These are phyloP conservation scores for Claviceps capensis DNA, from an alignment of 2,329 filamentous ascomycete species.

Conservation along the genomic window DNA sequence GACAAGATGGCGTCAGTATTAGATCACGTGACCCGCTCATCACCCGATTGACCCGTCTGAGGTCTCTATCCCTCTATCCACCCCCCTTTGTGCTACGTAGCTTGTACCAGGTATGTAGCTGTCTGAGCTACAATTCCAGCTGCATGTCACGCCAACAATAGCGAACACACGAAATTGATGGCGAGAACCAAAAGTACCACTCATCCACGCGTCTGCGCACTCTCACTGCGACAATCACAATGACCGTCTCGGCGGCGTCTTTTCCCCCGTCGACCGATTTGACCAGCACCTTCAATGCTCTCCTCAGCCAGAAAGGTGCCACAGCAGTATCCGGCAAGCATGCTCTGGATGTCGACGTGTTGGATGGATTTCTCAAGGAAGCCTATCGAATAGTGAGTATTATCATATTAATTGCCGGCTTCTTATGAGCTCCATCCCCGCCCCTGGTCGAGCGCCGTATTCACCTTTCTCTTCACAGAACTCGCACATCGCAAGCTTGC, in stretches of 20 bases:
- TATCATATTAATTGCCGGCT: not conserved
- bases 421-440: not conserved
- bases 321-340: constrained; percentile 31
- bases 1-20: too few relatives aligned
- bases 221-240: not conserved
- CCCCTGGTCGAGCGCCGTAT: not conserved
- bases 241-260: constrained; percentile 3
- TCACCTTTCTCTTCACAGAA: constrained; percentile 41
- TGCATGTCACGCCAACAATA: not conserved
- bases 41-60: not conserved
- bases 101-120: not conserved
- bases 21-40: not conserved
- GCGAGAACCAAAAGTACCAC: not conserved
- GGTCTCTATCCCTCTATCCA: too few relatives aligned
- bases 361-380: constrained; percentile 85
- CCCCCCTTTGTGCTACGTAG: not conserved
- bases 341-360: constrained; percentile 26
- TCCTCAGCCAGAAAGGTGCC: constrained; percentile 43
- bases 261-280: constrained; percentile 38
- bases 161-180: not conserved
- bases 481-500: constrained; percentile 67
- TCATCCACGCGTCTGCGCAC: not conserved
- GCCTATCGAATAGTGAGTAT: constrained; percentile 74
- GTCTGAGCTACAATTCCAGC: not conserved
- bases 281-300: constrained; percentile 54